A percentile compares a stretch with the other conserved stretches of the same genome.
phyloP scores from a whole-genome alignment of 2,329 filamentous ascomycete species.

The Penicillium vulpinum region DNA sequence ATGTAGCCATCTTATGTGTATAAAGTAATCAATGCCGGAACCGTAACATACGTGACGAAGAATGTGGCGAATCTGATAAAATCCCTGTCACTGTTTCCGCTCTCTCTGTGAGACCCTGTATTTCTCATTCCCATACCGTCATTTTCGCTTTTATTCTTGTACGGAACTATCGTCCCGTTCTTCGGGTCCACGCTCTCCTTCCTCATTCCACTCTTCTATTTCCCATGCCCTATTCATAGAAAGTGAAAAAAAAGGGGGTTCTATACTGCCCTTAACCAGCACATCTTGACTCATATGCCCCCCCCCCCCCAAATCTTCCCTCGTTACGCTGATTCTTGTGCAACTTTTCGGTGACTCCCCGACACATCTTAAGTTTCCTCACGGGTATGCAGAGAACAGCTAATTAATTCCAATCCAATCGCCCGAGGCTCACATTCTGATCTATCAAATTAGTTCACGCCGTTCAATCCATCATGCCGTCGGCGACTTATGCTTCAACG shows the following conservation, averaged over 20 bases:
- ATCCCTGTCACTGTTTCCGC: slow-evolving; percentile 1
- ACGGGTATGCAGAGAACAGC: background rate
- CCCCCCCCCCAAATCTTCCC: too few species aligned
- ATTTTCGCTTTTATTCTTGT: background rate
- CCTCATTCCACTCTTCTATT: slow-evolving; percentile 4
- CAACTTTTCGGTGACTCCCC: background rate
- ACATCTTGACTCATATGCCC: slow-evolving; percentile 5
- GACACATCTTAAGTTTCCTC: background rate
- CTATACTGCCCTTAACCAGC: too few species aligned
- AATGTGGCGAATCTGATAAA: slow-evolving; percentile 16
- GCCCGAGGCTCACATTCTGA: background rate
- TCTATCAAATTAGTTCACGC: slow-evolving; percentile 31
- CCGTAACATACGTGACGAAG: slow-evolving; percentile 5
- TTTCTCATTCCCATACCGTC: slow-evolving; percentile 4
- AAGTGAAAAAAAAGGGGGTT: background rate
- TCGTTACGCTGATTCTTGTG: background rate
- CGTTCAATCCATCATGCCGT: slow-evolving; percentile 27
- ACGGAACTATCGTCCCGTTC: slow-evolving; percentile 8
- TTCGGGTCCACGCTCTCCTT: slow-evolving; percentile 7
- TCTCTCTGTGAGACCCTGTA: background rate
- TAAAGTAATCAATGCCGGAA: slow-evolving; percentile 1
- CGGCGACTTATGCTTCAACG: slow-evolving; percentile 27
- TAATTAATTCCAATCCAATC: background rate
- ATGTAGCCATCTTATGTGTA: too few species aligned
- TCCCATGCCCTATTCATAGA: background rate